Evolutionary conservation across 257 asterid species (phyloP).

Genomic region (Solanum paucissectum): DNA sequence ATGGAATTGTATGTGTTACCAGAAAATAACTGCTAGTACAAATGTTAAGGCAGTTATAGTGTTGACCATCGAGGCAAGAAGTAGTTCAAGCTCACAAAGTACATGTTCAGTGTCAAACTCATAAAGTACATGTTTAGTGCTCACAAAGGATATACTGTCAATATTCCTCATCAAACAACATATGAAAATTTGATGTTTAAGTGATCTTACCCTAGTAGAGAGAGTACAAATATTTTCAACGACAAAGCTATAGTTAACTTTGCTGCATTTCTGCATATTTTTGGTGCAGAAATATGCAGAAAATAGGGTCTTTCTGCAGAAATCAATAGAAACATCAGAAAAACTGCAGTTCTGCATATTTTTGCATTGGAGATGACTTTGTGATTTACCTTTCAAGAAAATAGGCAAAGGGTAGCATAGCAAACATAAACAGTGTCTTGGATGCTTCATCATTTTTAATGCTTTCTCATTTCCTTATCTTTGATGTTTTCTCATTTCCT

Average conservation of each 20-base stretch:
- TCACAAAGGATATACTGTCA: conserved; percentile 9
- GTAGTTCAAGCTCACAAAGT: conserved; percentile 45
- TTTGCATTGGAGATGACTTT: not conserved
- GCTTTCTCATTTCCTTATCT: no score
- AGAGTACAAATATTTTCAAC: conserved; percentile 43
- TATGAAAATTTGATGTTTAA: not conserved
- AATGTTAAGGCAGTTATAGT: conserved; percentile 60
- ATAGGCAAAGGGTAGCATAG: conserved; percentile 57
- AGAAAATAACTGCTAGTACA: conserved; percentile 23
- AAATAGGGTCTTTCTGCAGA: conserved; percentile 31
- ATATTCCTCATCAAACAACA: not conserved
- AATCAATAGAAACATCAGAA: not conserved
- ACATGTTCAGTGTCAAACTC: conserved; percentile 65
- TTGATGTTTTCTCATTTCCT: no score
- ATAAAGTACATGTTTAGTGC: not conserved
- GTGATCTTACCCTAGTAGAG: conserved; percentile 48
- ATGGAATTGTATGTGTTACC: not conserved
- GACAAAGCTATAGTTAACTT: conserved; percentile 37
- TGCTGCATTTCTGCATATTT: conserved; percentile 16
- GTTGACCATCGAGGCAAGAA: conserved; percentile 54
- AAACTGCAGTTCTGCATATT: not conserved
- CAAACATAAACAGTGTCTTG: no score
- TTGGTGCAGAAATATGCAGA: no score
- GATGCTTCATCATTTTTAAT: no score
- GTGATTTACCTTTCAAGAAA: conserved; percentile 46